Evolutionary conservation across 2,329 filamentous ascomycete species (phyloP), one percentile per base, ranked within the genome.

Genomic region (Alternaria hordeiaustralica): DNA sequence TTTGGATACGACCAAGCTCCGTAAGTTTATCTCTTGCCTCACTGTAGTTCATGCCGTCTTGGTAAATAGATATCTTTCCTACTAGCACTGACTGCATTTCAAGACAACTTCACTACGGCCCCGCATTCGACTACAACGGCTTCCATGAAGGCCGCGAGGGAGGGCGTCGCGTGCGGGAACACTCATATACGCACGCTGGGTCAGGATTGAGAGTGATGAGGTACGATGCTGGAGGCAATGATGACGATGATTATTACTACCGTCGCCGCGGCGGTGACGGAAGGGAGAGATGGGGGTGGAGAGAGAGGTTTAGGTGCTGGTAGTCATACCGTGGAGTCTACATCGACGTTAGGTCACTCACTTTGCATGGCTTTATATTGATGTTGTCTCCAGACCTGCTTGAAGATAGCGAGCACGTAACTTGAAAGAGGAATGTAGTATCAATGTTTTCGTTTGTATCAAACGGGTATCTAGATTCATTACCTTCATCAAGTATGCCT

Each of bases 391-490:
- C 15, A 36, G 33, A 8, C 33, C 33, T 36, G 8, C 5, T 9
- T 5, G 4, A 36, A 36, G 4, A 36, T 36, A n/a, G 7, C 33
- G 33, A n/a, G 33, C 9, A 41, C 21, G 10, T 20, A 30, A 4
- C 1, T 23, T 12, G 36, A 33, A 6, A 55, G 20, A 43, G 18
- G 2, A 1, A 45, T 7, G 43, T 41, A n/a, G 49, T 53, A 36
- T 41, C 20, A 36, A 58, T 26, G 28, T 33, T 33, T 49, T 49
- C 45, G 25, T 55, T 28, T 55, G 21, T 43, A 44, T 44, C 28
- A 49, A 60, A 63, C 61, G 64, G 64, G 64, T 66, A 66, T 66
- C 64, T 66, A 64, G 47, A 58, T 59, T 55, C 49, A 36, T 60
- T 26, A 28, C 51, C 51, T 58, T 49, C 21, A 43, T 50, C 55